Base-by-base conservation (phyloP, 2,329 filamentous ascomycete genomes). In the Cordyceps tenuipes region DNA sequence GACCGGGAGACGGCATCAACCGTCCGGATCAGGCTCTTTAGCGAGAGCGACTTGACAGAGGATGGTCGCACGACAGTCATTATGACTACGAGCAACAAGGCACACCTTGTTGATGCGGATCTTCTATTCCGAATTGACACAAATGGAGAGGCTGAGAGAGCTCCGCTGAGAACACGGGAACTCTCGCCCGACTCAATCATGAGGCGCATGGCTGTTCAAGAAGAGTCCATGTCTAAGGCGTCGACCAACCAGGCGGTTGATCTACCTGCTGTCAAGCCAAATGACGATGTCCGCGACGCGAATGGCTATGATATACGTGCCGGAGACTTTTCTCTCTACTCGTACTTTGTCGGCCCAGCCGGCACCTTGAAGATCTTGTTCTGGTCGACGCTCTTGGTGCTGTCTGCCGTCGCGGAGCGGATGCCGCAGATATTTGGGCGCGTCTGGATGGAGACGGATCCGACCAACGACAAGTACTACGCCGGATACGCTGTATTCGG, bases 51-150 rank as follows among this genome's bases (percentile, higher is more conserved):
- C 3, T 12, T 64, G 4, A 59, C 63, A 19, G 63, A 34, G 31
- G 64, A 63, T n/a, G 53, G 50, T 2, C 56, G 58, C 2, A 51
- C 62, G n/a, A 67, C 66, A 44, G 29, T 53, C 26, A 49, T 61
- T 1, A 48, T 66, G 56, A 59, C 31, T 2, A 59, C 56, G 1
- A 50, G 48, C 39, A 44, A 52, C 17, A 23, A 29, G 36, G 34
- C 41, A 34, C 56, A 59, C 46, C 56, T 59, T 12, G 26, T 43
- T 3, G 47, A 51, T 43, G 56, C 48, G 36, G 60, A 55, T 55
- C 13, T 39, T 23, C 19, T 53, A 19, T 23, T 59, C 23, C 34
- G 23, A 17, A 34, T 59, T 31, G n/a, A 10, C 5, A n/a, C 43
- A 3, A 15, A 43, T 6, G 56, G 56, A 5, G 29, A 34, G 17